Evolutionary conservation across 177 flowering plant genomes (phyloP), one percentile per base, ranked within the genome.

Genomic region (Vitis hybrid): DNA sequence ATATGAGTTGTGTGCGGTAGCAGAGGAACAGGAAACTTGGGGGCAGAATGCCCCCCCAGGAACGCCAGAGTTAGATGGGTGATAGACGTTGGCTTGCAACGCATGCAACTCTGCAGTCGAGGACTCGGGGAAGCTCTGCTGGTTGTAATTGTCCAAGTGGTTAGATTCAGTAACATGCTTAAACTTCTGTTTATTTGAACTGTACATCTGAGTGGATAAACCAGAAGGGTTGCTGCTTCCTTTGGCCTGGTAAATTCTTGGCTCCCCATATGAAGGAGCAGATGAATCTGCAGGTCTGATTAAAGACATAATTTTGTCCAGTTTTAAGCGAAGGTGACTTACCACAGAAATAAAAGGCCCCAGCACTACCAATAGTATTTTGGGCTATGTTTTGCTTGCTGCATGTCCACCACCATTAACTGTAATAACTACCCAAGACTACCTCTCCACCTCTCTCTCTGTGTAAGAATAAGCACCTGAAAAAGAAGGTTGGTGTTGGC

Each of bases 61-160:
- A 51, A 67, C 61, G 6, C 74, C 77, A 56, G 83, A 77, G 50
- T 69, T 75, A 3, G 86, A 74, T 68, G 82, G 77, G n/a, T 74
- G 77, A 6, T 63, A 40, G 45, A 7, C 9, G 4, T 26, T 26
- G 30, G 30, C 30, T 26, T 26, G 30, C 30, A 26, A 26, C 30
- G 30, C 30, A 26, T 26, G 51, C 7, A 82, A 73, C 67, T 86
- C 90, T 74, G 83, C 91, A 12, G 79, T 64, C 6, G 88, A 87
- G 48, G 96, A 88, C 70, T 80, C 78, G 2, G 88, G 78, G 60
- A 85, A 83, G 74, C 79, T 88, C 58, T 80, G 83, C 21, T 81
- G 82, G 70, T 86, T 84, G 69, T 80, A 85, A 73, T 80, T 82
- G 75, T 82, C 86, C 67, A 61, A 64, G 69, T 67, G 18, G 73